phyloP scores from a whole-genome alignment of 768 basidiomycete genomes.

The Hygrophorus russula region DNA sequence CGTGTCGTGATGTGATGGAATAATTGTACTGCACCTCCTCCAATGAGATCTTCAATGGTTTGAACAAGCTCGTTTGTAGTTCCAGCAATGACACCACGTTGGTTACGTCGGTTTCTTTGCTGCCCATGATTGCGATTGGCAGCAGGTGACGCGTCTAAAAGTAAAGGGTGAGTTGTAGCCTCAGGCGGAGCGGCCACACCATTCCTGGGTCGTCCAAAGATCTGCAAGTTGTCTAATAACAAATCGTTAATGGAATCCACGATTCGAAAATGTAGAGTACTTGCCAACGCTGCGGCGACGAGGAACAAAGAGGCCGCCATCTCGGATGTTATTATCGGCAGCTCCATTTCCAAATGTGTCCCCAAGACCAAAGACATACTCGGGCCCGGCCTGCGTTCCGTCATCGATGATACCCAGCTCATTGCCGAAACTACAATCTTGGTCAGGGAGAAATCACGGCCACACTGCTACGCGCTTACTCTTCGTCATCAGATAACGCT shows the following conservation, averaged over 20 bases:
- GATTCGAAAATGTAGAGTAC: conserved; percentile 8
- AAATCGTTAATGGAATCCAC: neutral
- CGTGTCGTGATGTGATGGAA: conserved; percentile 74
- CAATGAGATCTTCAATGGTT: conserved; percentile 74
- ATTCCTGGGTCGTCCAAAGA: conserved; percentile 55
- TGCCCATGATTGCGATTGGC: conserved; percentile 32
- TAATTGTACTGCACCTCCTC: conserved; percentile 70
- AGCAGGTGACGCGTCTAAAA: conserved; percentile 48
- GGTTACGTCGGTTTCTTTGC: conserved; percentile 44
- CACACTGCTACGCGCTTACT: conserved; percentile 23
- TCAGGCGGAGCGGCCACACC: conserved; percentile 44
- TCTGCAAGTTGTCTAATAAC: conserved; percentile 36
- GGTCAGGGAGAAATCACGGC: neutral
- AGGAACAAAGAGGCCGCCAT: conserved; percentile 36
- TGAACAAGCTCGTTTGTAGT: conserved; percentile 49
- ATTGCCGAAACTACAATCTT: conserved; percentile 22
- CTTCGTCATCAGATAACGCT: conserved; percentile 55
- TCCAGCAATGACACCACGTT: conserved; percentile 40
- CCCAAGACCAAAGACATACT: conserved; percentile 45
- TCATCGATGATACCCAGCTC: conserved; percentile 30
- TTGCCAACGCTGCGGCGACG: conserved; percentile 41
- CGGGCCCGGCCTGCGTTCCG: conserved; percentile 20
- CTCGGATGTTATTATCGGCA: conserved; percentile 28
- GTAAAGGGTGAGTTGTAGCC: conserved; percentile 70
- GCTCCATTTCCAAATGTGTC: conserved; percentile 33